Conservation (phyloP, 163 green algal genomes). For the Trebouxiophyceae sp. region DNA sequence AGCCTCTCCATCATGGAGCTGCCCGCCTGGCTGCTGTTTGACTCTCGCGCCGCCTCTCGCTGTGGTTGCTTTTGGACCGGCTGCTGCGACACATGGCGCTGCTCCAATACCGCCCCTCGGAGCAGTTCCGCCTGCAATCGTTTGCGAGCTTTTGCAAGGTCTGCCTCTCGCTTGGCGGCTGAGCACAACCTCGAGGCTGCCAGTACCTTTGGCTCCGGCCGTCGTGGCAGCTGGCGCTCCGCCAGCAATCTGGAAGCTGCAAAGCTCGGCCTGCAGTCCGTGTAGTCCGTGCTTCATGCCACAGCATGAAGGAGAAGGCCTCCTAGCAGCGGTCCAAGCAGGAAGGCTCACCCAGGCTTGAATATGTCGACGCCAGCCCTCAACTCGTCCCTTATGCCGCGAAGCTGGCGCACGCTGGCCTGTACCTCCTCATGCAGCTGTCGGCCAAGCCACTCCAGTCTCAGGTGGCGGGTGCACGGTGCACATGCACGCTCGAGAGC, state of each 20-base stretch:
- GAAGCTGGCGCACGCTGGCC: not conserved
- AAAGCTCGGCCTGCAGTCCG: too few species aligned
- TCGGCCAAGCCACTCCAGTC: not conserved
- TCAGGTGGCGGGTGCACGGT: not conserved
- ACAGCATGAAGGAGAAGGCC: too few species aligned
- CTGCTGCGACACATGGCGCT: too few species aligned
- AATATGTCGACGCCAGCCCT: not conserved
- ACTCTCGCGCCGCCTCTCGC: not conserved
- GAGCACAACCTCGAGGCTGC: too few species aligned
- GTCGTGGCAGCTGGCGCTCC: not conserved
- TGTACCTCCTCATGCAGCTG: constrained; percentile 8
- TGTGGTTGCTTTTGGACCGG: not conserved
- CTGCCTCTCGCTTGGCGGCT: too few species aligned
- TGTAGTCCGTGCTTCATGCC: too few species aligned
- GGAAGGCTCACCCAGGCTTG: not conserved
- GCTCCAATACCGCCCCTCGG: too few species aligned
- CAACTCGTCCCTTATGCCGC: not conserved
- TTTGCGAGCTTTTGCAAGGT: too few species aligned
- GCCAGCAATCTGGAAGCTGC: too few species aligned
- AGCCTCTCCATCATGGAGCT: too few species aligned
- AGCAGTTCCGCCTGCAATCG: too few species aligned
- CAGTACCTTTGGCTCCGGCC: not conserved
- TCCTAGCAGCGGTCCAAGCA: not conserved
- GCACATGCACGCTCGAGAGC: too few species aligned
- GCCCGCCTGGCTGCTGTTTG: not conserved